Percentiles rank a stretch among this genome's conserved stretches.
Conservation (phyloP, 345 rosid species). For the Pseudoturritis turrita region DNA sequence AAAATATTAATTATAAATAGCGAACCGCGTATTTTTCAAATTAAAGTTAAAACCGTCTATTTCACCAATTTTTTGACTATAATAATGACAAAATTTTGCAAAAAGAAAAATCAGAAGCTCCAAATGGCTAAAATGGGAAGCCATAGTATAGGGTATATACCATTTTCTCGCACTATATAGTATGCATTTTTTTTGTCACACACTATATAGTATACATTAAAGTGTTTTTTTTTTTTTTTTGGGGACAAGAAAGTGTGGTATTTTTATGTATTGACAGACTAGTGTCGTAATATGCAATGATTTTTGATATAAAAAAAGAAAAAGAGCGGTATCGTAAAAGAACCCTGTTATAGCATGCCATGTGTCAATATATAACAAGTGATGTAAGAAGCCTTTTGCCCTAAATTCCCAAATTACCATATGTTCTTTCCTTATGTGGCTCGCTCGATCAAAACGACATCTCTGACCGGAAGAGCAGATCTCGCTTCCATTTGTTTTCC, state of each 20-base stretch:
- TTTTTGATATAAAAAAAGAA: neutral
- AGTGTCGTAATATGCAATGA: neutral
- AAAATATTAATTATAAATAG: no score
- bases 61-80: no score
- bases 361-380: conserved; percentile 13
- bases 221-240: neutral
- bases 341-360: conserved; percentile 11
- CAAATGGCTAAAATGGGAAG: no score
- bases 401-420: conserved; percentile 6
- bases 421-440: conserved; percentile 26
- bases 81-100: no score
- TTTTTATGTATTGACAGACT: no score
- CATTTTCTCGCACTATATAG: no score
- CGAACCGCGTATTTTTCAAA: no score
- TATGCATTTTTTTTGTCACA: no score
- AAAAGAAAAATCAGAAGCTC: no score
- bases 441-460: neutral
- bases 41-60: no score
- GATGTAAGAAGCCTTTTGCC: conserved; percentile 7
- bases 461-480: conserved; percentile 12
- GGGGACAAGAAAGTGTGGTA: neutral
- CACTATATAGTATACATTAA: no score
- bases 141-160: no score
- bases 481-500: neutral
- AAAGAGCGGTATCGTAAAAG: neutral